Percentiles rank a stretch among this genome's conserved stretches.
These are phyloP conservation scores for Beauveria sp. DNA, from an alignment of 2,329 filamentous ascomycete genomes.

Conservation along the genomic window DNA sequence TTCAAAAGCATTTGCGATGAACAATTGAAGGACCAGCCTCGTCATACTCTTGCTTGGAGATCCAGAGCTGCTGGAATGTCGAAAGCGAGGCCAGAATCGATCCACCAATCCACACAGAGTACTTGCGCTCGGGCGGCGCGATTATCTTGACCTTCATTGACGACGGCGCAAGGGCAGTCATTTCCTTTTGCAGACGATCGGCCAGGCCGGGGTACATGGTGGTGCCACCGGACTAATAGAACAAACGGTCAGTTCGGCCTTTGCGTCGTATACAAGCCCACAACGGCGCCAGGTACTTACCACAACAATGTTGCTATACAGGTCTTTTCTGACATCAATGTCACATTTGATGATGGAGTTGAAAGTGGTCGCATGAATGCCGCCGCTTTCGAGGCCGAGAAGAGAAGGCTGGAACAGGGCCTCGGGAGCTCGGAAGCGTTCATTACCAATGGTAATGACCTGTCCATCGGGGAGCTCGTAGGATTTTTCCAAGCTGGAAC, in stretches of 20 bases:
- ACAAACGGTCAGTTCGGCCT: no score
- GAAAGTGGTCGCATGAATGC: conserved; percentile 99
- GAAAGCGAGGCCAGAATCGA: conserved; percentile 99
- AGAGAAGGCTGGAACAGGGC: conserved; percentile 99
- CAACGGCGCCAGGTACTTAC: conserved; percentile 47
- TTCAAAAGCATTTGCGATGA: conserved; percentile 99
- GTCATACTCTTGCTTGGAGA: conserved; percentile 99
- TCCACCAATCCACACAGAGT: conserved; percentile 99
- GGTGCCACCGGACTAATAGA: conserved; percentile 87
- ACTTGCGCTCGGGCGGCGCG: conserved; percentile 99
- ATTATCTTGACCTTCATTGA: conserved; percentile 99
- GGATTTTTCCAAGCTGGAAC: conserved; percentile 98
- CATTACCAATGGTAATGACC: conserved; percentile 99
- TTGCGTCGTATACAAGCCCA: no score
- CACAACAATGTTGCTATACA: conserved; percentile 99
- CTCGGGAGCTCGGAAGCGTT: conserved; percentile 99
- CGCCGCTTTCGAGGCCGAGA: conserved; percentile 94
- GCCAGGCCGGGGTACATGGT: conserved; percentile 99
- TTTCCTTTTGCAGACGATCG: conserved; percentile 99
- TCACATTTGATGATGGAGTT: conserved; percentile 99
- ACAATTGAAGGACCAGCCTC: conserved; percentile 99
- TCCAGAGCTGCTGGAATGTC: conserved; percentile 99
- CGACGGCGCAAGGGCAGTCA: conserved; percentile 95
- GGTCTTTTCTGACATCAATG: conserved; percentile 99
- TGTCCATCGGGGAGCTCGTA: conserved; percentile 99